These are phyloP conservation scores for Strigomonas culicis DNA, from an alignment of 208 protist species.

Conservation along the genomic window DNA sequence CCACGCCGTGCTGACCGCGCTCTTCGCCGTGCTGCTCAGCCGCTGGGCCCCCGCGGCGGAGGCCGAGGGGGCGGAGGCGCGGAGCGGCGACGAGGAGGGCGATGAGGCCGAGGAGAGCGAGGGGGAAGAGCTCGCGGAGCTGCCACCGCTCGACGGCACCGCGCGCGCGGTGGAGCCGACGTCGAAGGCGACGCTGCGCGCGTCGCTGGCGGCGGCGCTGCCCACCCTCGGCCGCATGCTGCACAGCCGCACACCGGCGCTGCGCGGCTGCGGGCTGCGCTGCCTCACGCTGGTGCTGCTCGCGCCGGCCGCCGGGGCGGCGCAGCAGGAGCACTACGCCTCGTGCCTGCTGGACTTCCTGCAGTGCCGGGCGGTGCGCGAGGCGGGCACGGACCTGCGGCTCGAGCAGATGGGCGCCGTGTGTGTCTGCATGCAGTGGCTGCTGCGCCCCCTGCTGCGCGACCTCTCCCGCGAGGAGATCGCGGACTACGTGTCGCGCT, in stretches of 20 bases:
- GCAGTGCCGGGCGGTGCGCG: conserved; percentile 24
- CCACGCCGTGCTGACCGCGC: conserved; percentile 27
- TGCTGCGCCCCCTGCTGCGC: conserved; percentile 46
- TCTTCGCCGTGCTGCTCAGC: conserved; percentile 50
- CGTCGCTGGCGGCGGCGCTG: conserved; percentile 21
- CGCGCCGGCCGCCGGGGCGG: conserved; percentile 22
- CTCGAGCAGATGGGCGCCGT: conserved; percentile 49
- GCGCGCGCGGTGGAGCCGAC: conserved; percentile 30
- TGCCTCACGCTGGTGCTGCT: conserved; percentile 60
- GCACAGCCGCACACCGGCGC: conserved; percentile 33
- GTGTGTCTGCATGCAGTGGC: conserved; percentile 42
- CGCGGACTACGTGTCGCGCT: conserved; percentile 35
- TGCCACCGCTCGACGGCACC: conserved; percentile 26
- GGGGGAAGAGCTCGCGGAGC: conserved; percentile 4
- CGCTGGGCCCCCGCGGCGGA: conserved; percentile 25
- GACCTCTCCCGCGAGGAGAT: conserved; percentile 61
- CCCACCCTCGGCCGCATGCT: conserved; percentile 33
- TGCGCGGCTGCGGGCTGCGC: conserved; percentile 59
- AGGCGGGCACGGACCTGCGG: conserved; percentile 56
- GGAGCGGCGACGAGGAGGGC: conserved; percentile 4
- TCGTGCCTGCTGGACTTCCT: conserved; percentile 26
- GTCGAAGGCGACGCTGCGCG: conserved; percentile 19
- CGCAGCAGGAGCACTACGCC: conserved; percentile 32
- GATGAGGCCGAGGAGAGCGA: background rate
- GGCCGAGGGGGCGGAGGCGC: background rate